Base-by-base conservation (phyloP, 352 stramenopile genomes). In the Pythium diclinum region DNA sequence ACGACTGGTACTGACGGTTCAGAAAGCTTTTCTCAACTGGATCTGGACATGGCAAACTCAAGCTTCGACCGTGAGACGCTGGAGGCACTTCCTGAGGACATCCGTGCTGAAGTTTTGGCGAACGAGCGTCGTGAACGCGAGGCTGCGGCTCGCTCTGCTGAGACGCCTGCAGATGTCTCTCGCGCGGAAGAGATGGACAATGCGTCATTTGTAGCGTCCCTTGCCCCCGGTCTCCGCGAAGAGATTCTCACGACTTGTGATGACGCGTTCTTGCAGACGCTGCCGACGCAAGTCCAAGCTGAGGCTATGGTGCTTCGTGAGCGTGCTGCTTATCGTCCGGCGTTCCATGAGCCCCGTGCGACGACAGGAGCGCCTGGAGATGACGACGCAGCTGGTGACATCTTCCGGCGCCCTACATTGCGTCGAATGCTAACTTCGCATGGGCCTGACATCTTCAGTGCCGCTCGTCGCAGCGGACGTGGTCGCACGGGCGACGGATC, bases 161-260 rank as follows among this genome's bases (percentile, higher is more conserved):
- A 71, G 32, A 80, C 86, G 14, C 81, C 92, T 55, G 83, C 91
- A 14, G 97, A 99, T 75, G 95, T 96, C 6, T 97, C 94, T 16
- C 92, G 95, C 48, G 97, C 96, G 21, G 88, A 99, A 77, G 96
- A 99, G 54, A 99, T 99, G 96, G 97, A 99, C 73, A 99, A 98
- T 76, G 96, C 95, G 32, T 98, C 93, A 10, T 99, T 99, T 76
- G 82, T 99, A 9, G 96, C 96, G 6, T 99, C 97, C 3, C 65
- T 99, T 8, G 85, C 93, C 6, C 95, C 96, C 17, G 96, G 99
- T 54, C 73, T 99, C 23, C 86, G 97, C 33, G 82, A 98, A 71
- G 97, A 99, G 67, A 98, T 99, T 51, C 79, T 99, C 21, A 74
- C 98, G 14, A 98, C 94, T 19, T 98, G 95, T 34, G 96, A 99